Evolutionary conservation across 306 rosid genomes (phyloP).

Genomic region (Alnus rubra): DNA sequence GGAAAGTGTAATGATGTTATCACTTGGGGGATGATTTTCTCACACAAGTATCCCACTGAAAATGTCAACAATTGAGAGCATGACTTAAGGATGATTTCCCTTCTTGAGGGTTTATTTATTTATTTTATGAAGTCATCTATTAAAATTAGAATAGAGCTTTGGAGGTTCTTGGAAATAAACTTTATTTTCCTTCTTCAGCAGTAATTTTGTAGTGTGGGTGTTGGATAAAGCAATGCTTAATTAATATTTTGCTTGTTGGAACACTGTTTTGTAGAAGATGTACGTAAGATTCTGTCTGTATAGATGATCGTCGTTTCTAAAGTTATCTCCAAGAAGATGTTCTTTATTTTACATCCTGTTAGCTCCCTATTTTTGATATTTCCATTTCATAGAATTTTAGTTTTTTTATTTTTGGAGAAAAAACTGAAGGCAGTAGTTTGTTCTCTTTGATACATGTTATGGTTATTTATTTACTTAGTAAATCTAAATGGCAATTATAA

Average conservation of each 20-base stretch:
- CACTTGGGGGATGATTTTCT: too few relatives aligned
- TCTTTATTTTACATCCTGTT: background rate
- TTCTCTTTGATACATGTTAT: background rate
- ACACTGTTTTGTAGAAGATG: slow-evolving; percentile 32
- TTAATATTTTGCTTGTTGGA: slow-evolving; percentile 3
- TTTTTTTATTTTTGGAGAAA: background rate
- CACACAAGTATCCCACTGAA: slow-evolving; percentile 9
- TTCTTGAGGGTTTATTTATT: too few relatives aligned
- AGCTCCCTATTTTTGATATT: background rate
- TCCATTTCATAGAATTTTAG: background rate
- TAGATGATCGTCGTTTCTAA: slow-evolving; percentile 1
- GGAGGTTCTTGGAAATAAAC: background rate
- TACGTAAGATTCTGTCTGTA: background rate
- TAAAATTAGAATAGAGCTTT: background rate
- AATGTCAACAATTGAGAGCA: too few relatives aligned
- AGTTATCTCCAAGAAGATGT: background rate
- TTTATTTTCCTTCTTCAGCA: background rate
- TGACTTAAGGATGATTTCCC: too few relatives aligned
- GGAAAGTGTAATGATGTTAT: too few relatives aligned
- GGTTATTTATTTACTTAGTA: background rate
- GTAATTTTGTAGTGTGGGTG: background rate
- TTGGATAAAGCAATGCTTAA: slow-evolving; percentile 6
- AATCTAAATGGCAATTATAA: background rate
- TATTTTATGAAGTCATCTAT: background rate
- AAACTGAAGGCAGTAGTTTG: background rate